phyloP scores from a whole-genome alignment of 345 rosid species.

The Pugionium cornutum region DNA sequence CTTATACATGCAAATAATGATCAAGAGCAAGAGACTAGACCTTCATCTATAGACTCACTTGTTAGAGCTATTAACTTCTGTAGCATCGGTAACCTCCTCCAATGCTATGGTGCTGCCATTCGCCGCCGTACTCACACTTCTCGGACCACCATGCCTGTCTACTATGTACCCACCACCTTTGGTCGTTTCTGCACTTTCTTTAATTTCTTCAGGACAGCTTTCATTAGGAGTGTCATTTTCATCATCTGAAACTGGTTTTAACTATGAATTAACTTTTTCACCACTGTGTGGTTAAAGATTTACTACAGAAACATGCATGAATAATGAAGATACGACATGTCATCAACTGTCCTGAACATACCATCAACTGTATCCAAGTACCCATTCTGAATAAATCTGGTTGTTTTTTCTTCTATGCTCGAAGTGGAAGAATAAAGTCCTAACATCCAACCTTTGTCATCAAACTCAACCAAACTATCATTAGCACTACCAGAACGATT shows the following conservation, averaged over 20 bases:
- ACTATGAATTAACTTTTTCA: slow-evolving; percentile 9
- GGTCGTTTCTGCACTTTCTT: slow-evolving; percentile 34
- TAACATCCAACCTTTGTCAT: slow-evolving; percentile 29
- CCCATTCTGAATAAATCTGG: slow-evolving; percentile 66
- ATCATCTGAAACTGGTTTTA: slow-evolving; percentile 47
- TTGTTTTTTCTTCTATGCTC: slow-evolving; percentile 58
- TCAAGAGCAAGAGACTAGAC: slow-evolving; percentile 18
- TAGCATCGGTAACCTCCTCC: slow-evolving; percentile 41
- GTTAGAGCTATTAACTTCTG: slow-evolving; percentile 31
- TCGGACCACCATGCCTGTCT: slow-evolving; percentile 31
- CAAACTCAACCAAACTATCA: slow-evolving; percentile 25
- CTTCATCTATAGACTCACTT: slow-evolving; percentile 49
- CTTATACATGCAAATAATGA: slow-evolving; percentile 3
- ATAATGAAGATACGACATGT: not conserved
- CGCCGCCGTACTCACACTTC: slow-evolving; percentile 34
- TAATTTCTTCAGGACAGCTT: slow-evolving; percentile 35
- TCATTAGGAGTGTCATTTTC: slow-evolving; percentile 35
- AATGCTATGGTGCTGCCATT: slow-evolving; percentile 44
- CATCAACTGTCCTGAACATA: slow-evolving; percentile 40
- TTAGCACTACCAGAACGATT: slow-evolving; percentile 22
- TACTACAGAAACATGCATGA: slow-evolving; percentile 13
- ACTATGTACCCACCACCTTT: slow-evolving; percentile 34
- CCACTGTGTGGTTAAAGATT: slow-evolving; percentile 2
- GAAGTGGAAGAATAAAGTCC: slow-evolving; percentile 36
- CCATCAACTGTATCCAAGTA: slow-evolving; percentile 66